A percentile compares a stretch with the other conserved stretches of the same genome.
Conservation (phyloP, 257 asterid species). For the Primulina eburnea region DNA sequence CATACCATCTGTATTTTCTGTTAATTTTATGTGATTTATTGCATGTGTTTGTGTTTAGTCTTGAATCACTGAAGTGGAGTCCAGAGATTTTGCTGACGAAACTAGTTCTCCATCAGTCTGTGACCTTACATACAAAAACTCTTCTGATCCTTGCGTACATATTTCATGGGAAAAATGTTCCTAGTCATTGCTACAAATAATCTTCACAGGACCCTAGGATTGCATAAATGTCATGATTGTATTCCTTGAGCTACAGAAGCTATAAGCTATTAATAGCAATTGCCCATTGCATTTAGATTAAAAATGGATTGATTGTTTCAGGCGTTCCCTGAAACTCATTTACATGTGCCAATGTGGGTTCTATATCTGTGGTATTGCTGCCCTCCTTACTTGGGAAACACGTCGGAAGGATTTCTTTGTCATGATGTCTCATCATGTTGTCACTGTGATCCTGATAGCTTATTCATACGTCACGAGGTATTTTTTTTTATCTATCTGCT, state of each 20-base stretch:
- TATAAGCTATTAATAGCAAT: slow-evolving; percentile 2
- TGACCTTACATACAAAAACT: neutral
- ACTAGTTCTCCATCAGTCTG: neutral
- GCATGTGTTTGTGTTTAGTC: neutral
- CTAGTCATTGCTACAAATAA: neutral
- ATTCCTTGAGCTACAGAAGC: neutral
- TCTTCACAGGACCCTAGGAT: neutral
- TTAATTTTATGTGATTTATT: neutral
- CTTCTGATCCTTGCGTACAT: neutral
- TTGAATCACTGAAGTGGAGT: neutral
- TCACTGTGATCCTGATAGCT: slow-evolving; percentile 71
- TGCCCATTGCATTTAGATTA: slow-evolving; percentile 15
- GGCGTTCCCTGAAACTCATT: slow-evolving; percentile 58
- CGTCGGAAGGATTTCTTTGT: slow-evolving; percentile 88
- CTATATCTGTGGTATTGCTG: slow-evolving; percentile 74
- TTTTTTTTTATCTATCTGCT: slow-evolving; percentile 20
- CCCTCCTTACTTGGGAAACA: slow-evolving; percentile 91
- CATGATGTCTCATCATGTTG: slow-evolving; percentile 89
- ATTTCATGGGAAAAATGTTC: neutral
- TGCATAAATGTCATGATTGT: slow-evolving; percentile 17
- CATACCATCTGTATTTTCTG: neutral
- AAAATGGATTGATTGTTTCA: slow-evolving; percentile 31
- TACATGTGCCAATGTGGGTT: slow-evolving; percentile 98
- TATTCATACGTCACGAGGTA: slow-evolving; percentile 75
- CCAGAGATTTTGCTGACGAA: slow-evolving; percentile 11